phyloP scores from a whole-genome alignment of 2,329 filamentous ascomycete genomes.

The Fusarium nelsonii region DNA sequence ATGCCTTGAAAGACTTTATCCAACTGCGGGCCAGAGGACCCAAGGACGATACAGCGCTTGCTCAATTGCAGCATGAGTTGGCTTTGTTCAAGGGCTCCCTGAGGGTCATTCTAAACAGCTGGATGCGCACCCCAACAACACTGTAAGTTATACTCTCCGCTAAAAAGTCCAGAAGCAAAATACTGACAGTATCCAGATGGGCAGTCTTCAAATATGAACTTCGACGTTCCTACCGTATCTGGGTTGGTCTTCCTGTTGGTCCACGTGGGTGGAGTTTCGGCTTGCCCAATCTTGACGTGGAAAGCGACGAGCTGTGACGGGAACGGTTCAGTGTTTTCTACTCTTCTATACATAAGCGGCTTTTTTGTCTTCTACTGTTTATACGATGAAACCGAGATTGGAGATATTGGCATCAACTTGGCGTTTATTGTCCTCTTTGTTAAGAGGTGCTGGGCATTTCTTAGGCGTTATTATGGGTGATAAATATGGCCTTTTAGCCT shows the following conservation, averaged over 20 bases:
- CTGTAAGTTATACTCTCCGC: constrained; percentile 68
- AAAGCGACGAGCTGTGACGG: constrained; percentile 61
- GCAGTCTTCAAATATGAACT: constrained; percentile 60
- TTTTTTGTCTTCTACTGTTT: constrained; percentile 1
- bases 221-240: constrained; percentile 62
- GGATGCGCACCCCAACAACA: constrained; percentile 74
- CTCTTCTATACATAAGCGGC: constrained; percentile 1
- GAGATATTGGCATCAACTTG: constrained; percentile 13
- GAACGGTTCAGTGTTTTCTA: no score
- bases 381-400: constrained; percentile 14
- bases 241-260: constrained; percentile 64
- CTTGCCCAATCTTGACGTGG: constrained; percentile 57
- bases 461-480: constrained; percentile 15
- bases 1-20: constrained; percentile 55
- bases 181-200: constrained; percentile 52
- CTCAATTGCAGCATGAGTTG: constrained; percentile 74
- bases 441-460: constrained; percentile 14
- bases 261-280: constrained; percentile 63
- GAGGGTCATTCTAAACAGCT: constrained; percentile 76
- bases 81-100: constrained; percentile 71
- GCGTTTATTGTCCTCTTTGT: constrained; percentile 16
- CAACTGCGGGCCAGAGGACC: constrained; percentile 51
- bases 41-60: constrained; percentile 56
- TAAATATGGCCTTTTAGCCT: background rate
- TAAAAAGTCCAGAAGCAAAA: background rate